Conservation (phyloP, 192 early-diverging fungal genomes). For the Umbelopsis vinacea region DNA sequence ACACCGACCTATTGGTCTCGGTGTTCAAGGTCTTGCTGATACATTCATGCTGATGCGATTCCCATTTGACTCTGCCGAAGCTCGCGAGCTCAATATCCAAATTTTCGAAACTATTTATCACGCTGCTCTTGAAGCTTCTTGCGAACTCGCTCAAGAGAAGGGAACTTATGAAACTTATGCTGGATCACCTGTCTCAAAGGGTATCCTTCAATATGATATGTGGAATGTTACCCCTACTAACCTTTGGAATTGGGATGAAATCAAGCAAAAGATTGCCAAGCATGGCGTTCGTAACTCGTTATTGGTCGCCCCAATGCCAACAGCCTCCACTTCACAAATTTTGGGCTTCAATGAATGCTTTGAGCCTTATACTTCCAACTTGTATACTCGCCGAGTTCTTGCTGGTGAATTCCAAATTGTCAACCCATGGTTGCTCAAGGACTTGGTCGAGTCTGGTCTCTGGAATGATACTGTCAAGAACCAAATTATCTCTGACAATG, state of each 20-base stretch:
- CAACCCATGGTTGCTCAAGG: constrained; percentile 94
- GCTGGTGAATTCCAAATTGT: constrained; percentile 99
- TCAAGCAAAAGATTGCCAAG: constrained; percentile 78
- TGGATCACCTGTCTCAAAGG: constrained; percentile 89
- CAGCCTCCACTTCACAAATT: constrained; percentile 96
- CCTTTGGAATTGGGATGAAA: constrained; percentile 88
- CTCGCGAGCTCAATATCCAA: constrained; percentile 78
- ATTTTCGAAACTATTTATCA: constrained; percentile 99
- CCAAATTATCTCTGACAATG: constrained; percentile 89
- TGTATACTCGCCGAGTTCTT: constrained; percentile 95
- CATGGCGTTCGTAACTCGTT: constrained; percentile 93
- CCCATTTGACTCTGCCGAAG: constrained; percentile 90
- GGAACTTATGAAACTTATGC: constrained; percentile 89
- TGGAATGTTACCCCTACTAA: constrained; percentile 84
- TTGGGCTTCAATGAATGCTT: constrained; percentile 98
- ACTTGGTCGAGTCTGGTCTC: constrained; percentile 88
- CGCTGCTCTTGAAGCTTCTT: constrained; percentile 89
- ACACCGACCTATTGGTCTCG: constrained; percentile 97
- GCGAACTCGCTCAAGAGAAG: constrained; percentile 79
- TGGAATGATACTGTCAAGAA: constrained; percentile 97
- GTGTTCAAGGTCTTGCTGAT: constrained; percentile 98
- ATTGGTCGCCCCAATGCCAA: constrained; percentile 97
- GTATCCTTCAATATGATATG: constrained; percentile 92
- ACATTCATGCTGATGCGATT: constrained; percentile 94
- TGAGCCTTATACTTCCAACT: constrained; percentile 87